phyloP scores from a whole-genome alignment of 129 eudicot genomes.

The Ambrosia artemisiifolia region DNA sequence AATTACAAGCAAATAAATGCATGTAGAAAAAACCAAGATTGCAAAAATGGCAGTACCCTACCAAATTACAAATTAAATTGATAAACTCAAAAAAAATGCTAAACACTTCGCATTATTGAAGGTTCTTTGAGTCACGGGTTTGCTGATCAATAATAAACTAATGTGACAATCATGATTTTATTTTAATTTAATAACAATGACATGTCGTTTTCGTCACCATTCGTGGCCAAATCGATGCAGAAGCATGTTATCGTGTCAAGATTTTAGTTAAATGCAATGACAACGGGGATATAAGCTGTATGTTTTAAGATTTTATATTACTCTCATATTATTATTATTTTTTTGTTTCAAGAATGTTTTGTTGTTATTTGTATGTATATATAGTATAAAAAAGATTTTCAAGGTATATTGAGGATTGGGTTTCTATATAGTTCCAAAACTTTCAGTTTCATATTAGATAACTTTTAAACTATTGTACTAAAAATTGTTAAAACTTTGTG shows the following conservation, averaged over 20 bases:
- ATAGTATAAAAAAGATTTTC: not conserved
- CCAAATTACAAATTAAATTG: not conserved
- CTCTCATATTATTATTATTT: not conserved
- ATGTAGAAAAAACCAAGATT: not conserved
- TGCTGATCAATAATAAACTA: conserved; percentile 4
- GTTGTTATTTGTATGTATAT: not conserved
- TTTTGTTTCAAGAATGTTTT: not conserved
- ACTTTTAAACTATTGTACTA: not conserved
- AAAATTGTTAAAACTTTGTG: too few relatives aligned
- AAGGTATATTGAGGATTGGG: not conserved
- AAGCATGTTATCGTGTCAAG: conserved; percentile 9
- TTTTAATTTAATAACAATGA: not conserved
- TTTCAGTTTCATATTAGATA: not conserved
- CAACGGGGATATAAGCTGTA: not conserved
- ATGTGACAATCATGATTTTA: not conserved
- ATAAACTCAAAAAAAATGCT: not conserved
- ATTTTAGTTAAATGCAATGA: not conserved
- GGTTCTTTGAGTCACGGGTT: conserved; percentile 23
- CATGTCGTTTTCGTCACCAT: conserved; percentile 6
- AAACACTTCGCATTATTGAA: conserved; percentile 14
- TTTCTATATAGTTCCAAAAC: not conserved
- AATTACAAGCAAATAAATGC: not conserved
- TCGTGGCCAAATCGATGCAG: conserved; percentile 8
- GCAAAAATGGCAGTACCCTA: conserved; percentile 3
- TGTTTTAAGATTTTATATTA: not conserved